phyloP scores from a whole-genome alignment of 768 basidiomycete species.

The Agrocybe pediades region DNA sequence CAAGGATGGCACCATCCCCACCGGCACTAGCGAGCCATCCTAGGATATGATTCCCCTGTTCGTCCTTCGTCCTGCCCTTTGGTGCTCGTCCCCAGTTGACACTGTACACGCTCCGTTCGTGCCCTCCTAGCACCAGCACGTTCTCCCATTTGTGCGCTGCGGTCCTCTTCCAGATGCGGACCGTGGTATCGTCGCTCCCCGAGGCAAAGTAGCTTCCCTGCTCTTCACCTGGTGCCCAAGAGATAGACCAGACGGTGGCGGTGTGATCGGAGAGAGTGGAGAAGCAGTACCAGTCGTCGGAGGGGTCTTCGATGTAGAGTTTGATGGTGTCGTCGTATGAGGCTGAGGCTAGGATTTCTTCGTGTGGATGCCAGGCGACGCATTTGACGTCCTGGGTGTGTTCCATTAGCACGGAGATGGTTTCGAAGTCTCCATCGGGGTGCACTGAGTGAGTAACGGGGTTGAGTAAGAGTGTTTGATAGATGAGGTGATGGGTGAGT shows the following conservation, averaged over 20 bases:
- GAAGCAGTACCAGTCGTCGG: conserved; percentile 93
- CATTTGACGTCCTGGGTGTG: conserved; percentile 96
- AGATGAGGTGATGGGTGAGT: not conserved
- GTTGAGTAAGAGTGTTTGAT: not conserved
- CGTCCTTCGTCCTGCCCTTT: conserved; percentile 15
- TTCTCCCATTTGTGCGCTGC: conserved; percentile 65
- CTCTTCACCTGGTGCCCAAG: conserved; percentile 72
- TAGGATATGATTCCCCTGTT: conserved; percentile 35
- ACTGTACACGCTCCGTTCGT: conserved; percentile 79
- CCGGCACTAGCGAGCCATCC: conserved; percentile 89
- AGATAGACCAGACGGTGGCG: conserved; percentile 91
- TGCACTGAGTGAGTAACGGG: conserved; percentile 56
- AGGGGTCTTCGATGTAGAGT: conserved; percentile 90
- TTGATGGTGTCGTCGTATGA: conserved; percentile 98
- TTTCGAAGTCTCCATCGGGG: conserved; percentile 93
- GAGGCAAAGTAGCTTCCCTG: conserved; percentile 70
- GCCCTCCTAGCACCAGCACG: conserved; percentile 59
- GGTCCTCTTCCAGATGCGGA: conserved; percentile 82
- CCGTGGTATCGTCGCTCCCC: conserved; percentile 81
- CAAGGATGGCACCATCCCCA: conserved; percentile 79
- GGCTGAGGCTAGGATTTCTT: conserved; percentile 96
- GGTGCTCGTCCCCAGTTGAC: conserved; percentile 61
- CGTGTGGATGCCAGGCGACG: conserved; percentile 92
- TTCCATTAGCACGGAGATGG: conserved; percentile 94
- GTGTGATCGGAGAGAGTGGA: conserved; percentile 77